phyloP scores from a whole-genome alignment of 371 early-diverging fungal genomes.

The Lichtheimia hyalospora region DNA sequence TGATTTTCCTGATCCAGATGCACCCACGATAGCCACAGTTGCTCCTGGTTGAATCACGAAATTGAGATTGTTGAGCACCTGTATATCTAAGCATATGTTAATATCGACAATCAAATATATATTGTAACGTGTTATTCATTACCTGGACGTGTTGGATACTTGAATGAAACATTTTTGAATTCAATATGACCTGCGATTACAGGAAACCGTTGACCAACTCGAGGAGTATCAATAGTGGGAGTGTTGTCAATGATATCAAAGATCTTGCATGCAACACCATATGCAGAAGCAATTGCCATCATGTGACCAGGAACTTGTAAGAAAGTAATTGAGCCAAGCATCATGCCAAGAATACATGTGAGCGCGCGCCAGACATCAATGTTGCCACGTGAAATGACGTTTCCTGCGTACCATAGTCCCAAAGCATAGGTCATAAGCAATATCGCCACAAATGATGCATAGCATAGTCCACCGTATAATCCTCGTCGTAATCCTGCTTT shows the following conservation, averaged over 20 bases:
- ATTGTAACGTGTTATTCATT: not conserved
- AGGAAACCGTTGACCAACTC: conserved; percentile 54
- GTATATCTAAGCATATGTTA: conserved; percentile 43
- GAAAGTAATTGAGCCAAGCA: conserved; percentile 57
- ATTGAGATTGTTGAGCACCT: conserved; percentile 59
- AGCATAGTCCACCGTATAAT: conserved; percentile 35
- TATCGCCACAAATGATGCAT: conserved; percentile 52
- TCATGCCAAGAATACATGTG: conserved; percentile 65
- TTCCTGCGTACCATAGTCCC: conserved; percentile 69
- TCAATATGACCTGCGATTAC: conserved; percentile 67
- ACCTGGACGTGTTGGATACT: conserved; percentile 73
- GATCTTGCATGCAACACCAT: conserved; percentile 68
- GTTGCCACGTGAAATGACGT: conserved; percentile 29
- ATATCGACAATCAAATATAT: not conserved
- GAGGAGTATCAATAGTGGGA: conserved; percentile 62
- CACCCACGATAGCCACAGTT: conserved; percentile 79
- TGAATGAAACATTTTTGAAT: conserved; percentile 68
- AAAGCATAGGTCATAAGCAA: conserved; percentile 62
- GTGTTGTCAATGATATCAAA: conserved; percentile 78
- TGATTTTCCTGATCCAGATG: conserved; percentile 89
- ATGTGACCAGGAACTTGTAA: conserved; percentile 59
- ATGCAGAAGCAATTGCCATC: conserved; percentile 60
- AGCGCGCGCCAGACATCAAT: conserved; percentile 40
- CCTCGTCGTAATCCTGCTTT: conserved; percentile 57
- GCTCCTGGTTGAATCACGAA: conserved; percentile 71